A percentile compares a stretch with the other conserved stretches of the same genome.
Evolutionary conservation across 2,329 filamentous ascomycete genomes (phyloP).

Genomic region (Neonectria magnoliae): DNA sequence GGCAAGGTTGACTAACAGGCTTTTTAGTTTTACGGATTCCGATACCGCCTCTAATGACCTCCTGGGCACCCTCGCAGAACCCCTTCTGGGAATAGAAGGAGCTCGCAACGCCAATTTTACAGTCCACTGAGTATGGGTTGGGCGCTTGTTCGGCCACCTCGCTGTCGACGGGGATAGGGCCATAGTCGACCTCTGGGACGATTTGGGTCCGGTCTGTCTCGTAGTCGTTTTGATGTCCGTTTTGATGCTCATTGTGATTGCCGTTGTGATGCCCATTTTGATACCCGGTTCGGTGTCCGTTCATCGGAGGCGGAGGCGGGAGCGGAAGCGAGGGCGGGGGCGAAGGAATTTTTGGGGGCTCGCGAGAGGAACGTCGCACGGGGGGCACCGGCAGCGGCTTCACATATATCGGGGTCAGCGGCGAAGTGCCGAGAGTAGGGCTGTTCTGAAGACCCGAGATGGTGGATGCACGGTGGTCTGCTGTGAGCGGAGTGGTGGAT

Average conservation of each 20-base stretch:
- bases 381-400: conserved; percentile 17
- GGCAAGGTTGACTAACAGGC: conserved; percentile 49
- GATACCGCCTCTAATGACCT: conserved; percentile 57
- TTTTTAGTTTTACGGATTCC: conserved; percentile 63
- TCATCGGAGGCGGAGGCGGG: conserved; percentile 17
- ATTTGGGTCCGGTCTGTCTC: conserved; percentile 13
- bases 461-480: conserved; percentile 33
- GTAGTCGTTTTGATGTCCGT: conserved; percentile 29
- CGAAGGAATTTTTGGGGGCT: background rate
- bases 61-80: conserved; percentile 65
- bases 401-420: conserved; percentile 32
- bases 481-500: conserved; percentile 31
- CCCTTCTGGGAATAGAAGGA: conserved; percentile 64
- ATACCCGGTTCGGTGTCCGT: background rate
- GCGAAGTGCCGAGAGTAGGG: conserved; percentile 38
- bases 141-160: conserved; percentile 26
- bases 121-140: conserved; percentile 46
- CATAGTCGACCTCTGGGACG: conserved; percentile 36
- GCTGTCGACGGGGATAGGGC: conserved; percentile 40
- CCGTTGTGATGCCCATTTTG: background rate
- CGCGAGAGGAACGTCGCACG: background rate
- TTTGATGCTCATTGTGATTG: conserved; percentile 1
- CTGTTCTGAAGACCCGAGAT: conserved; percentile 37
- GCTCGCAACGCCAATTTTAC: conserved; percentile 55
- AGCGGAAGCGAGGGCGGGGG: conserved; percentile 6